Conservation (phyloP, 225 moss, liverwort and hornwort genomes). For the Climacium dendroides region DNA sequence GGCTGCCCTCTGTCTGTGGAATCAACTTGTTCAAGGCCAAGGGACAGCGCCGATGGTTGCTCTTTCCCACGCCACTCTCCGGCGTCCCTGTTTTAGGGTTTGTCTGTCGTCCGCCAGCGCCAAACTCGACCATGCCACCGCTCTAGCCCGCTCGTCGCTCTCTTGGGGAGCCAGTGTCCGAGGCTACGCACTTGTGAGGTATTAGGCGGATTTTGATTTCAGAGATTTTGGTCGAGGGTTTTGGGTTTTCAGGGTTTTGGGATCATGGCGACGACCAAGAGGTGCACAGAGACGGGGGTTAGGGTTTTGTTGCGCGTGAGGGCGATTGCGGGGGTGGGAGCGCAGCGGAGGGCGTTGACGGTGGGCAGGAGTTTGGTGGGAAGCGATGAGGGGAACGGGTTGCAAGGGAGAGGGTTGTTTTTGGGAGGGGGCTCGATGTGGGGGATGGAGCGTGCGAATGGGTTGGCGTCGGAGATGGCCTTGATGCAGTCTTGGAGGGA, state of each 20-base stretch:
- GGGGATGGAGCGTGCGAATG: neutral
- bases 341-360: constrained; percentile 16
- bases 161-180: neutral
- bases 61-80: neutral
- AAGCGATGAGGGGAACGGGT: neutral
- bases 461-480: constrained; percentile 16
- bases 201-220: neutral
- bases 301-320: constrained; percentile 23
- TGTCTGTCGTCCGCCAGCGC: neutral
- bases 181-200: neutral
- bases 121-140: neutral
- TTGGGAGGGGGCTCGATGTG: constrained; percentile 8
- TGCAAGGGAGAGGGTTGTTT: constrained; percentile 5
- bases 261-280: constrained; percentile 27
- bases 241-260: neutral
- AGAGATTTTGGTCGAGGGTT: neutral
- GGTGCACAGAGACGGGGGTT: constrained; percentile 16
- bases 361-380: constrained; percentile 1
- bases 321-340: neutral
- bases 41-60: too few relatives aligned
- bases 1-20: neutral
- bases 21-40: neutral
- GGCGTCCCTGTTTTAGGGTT: neutral
- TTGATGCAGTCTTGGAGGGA: constrained; percentile 15
- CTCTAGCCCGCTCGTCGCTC: neutral